Conservation (phyloP, 1,284 basidiomycete species). For the Papiliotrema nemorosa region DNA sequence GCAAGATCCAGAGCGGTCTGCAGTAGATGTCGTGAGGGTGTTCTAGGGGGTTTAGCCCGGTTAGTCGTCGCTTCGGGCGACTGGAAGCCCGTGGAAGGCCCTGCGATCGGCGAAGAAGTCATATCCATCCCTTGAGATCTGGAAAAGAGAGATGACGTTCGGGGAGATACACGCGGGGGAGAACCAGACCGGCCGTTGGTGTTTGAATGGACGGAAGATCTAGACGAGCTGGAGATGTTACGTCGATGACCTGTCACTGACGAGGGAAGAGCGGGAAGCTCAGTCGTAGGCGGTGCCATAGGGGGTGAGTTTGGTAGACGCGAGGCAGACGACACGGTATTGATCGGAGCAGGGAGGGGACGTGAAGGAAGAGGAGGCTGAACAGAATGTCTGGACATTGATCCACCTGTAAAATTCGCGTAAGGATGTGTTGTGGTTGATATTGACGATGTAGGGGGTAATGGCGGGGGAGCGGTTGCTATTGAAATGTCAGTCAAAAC, state of each 20-base stretch:
- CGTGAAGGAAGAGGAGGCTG: neutral
- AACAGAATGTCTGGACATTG: neutral
- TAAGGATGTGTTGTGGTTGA: neutral
- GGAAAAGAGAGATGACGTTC: constrained; percentile 1
- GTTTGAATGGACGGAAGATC: neutral
- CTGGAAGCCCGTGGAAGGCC: neutral
- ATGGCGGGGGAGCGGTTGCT: neutral
- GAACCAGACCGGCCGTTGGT: neutral
- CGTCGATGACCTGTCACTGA: constrained; percentile 2
- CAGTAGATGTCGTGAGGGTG: constrained; percentile 45
- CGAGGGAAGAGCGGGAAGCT: constrained; percentile 2
- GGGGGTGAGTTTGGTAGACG: no score
- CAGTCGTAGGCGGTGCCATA: constrained; percentile 1
- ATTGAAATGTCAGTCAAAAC: neutral
- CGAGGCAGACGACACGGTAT: neutral
- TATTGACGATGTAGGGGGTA: neutral
- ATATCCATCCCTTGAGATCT: neutral
- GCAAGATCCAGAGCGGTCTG: constrained; percentile 49
- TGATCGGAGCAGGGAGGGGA: neutral
- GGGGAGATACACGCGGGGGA: constrained; percentile 1
- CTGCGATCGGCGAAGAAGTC: no score
- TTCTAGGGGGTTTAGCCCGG: constrained; percentile 20
- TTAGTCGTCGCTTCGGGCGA: neutral
- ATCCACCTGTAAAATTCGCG: neutral
- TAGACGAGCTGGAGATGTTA: constrained; percentile 1